Evolutionary conservation across 2,329 filamentous ascomycete genomes (phyloP), one percentile per base, ranked within the genome.

Genomic region (Cyanodermella asteris): DNA sequence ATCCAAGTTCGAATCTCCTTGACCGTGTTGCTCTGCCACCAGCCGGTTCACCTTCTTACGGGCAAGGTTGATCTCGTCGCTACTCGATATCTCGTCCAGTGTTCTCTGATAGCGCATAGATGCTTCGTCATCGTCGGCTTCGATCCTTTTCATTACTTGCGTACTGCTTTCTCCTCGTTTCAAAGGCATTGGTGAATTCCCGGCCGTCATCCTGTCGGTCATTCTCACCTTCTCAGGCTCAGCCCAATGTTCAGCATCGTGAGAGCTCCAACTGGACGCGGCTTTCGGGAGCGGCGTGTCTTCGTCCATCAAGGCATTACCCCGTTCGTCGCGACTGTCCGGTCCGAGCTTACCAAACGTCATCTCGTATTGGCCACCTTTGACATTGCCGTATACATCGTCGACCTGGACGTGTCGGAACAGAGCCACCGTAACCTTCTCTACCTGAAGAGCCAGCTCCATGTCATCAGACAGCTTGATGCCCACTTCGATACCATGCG

Each of bases 311-410:
- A 57, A 34, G 25, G 38, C 40, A 33, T 51, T 45, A n/a, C 42
- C 50, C 19, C 49, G 40, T 9, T 38, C 38, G 31, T 53, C 45
- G 20, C 43, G 37, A 3, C 38, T 40, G 20, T 40, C 43, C 27
- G 39, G 46, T 13, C 42, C 42, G 11, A 53, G 28, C 4, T 43
- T 38, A 6, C 46, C 51, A 34, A 61, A 59, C 0, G 49, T 58
- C 47, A 61, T 59, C 37, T 61, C 56, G 29, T 37, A 43, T 31
- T 55, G 42, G n/a, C 53, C 55, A 13, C 56, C 58, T 36, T 64
- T 64, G 23, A 62, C 38, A 35, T 61, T 62, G n/a, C 50, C 55
- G 35, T 54, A 63, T 7, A 61, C 55, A 31, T 64, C 55, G 4
- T 53, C 52, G 17, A 64, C 47, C n/a, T 55, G 48, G 17, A 63